phyloP scores from a whole-genome alignment of 495 filamentous ascomycete genomes.

The Chaetomidium leptoderma region DNA sequence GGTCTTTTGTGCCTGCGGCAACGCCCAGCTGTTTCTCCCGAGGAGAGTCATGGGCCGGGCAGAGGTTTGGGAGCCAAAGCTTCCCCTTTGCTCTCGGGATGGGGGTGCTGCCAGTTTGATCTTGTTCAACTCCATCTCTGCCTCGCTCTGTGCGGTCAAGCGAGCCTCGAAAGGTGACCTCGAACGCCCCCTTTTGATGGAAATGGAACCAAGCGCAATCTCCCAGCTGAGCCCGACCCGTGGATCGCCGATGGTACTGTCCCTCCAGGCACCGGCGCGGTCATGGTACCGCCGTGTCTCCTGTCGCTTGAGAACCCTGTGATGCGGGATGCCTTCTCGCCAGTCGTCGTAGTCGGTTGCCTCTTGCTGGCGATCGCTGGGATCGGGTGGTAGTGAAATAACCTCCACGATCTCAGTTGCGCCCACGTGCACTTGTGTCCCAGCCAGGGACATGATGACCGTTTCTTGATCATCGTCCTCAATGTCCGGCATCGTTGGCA shows the following conservation, averaged over 20 bases:
- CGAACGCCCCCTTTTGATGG: slow-evolving; percentile 6
- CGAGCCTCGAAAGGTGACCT: slow-evolving; percentile 22
- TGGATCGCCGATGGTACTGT: slow-evolving; percentile 44
- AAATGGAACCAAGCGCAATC: slow-evolving; percentile 34
- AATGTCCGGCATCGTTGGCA: slow-evolving; percentile 22
- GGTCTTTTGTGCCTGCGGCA: slow-evolving; percentile 28
- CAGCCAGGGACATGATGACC: slow-evolving; percentile 7
- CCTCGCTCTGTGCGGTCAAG: slow-evolving; percentile 37
- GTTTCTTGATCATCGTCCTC: slow-evolving; percentile 23
- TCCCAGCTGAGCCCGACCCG: slow-evolving; percentile 43
- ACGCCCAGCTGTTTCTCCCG: slow-evolving; percentile 35
- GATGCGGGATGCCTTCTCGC: slow-evolving; percentile 31
- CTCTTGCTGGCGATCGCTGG: not conserved
- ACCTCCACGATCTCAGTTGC: not conserved
- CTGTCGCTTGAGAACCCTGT: slow-evolving; percentile 43
- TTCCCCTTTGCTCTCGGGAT: slow-evolving; percentile 15
- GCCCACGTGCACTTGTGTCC: slow-evolving; percentile 1
- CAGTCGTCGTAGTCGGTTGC: slow-evolving; percentile 17
- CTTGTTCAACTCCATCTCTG: slow-evolving; percentile 37
- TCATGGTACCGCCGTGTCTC: slow-evolving; percentile 44
- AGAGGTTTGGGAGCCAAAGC: slow-evolving; percentile 7
- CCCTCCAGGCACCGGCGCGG: slow-evolving; percentile 47
- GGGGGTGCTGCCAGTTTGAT: slow-evolving; percentile 30
- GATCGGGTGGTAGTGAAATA: not conserved
- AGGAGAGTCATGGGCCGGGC: slow-evolving; percentile 29